phyloP scores from a whole-genome alignment of 441 rosid species.

The Eugenia klotzschiana region DNA sequence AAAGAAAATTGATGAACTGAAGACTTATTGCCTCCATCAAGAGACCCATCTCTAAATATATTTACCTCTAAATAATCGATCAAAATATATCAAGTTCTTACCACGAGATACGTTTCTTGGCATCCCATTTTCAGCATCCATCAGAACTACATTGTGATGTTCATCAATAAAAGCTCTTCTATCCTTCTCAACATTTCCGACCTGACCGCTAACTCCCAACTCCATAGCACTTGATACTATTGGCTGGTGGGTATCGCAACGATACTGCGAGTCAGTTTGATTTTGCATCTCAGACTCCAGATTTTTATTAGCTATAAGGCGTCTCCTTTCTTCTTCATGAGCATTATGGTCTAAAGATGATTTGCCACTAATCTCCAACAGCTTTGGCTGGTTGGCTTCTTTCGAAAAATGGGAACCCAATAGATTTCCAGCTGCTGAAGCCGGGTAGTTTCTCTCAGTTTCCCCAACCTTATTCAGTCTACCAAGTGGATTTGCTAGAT shows the following conservation, averaged over 20 bases:
- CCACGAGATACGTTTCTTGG: conserved; percentile 13
- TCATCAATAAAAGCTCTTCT: background rate
- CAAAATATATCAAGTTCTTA: background rate
- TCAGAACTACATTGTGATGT: conserved; percentile 1
- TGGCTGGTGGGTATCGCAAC: conserved; percentile 11
- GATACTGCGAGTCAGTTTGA: conserved; percentile 18
- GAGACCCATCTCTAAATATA: conserved; percentile 6
- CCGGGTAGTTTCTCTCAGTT: conserved; percentile 18
- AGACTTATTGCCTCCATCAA: conserved; percentile 2
- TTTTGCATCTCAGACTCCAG: conserved; percentile 34
- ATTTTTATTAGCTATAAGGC: conserved; percentile 22
- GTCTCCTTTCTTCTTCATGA: conserved; percentile 40
- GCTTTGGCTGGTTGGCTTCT: conserved; percentile 33
- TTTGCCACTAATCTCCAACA: conserved; percentile 30
- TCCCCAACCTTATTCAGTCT: conserved; percentile 34
- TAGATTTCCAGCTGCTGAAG: conserved; percentile 35
- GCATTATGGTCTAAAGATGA: conserved; percentile 16
- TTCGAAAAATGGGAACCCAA: conserved; percentile 31
- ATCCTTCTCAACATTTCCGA: conserved; percentile 23
- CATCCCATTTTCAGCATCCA: conserved; percentile 5
- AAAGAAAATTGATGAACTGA: conserved; percentile 4
- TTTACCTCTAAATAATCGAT: background rate
- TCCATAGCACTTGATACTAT: conserved; percentile 20
- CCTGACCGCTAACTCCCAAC: conserved; percentile 14
- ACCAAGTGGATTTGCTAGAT: conserved; percentile 32